Conservation (phyloP, 2,329 filamentous ascomycete genomes). For the Botrytis sinoallii region DNA sequence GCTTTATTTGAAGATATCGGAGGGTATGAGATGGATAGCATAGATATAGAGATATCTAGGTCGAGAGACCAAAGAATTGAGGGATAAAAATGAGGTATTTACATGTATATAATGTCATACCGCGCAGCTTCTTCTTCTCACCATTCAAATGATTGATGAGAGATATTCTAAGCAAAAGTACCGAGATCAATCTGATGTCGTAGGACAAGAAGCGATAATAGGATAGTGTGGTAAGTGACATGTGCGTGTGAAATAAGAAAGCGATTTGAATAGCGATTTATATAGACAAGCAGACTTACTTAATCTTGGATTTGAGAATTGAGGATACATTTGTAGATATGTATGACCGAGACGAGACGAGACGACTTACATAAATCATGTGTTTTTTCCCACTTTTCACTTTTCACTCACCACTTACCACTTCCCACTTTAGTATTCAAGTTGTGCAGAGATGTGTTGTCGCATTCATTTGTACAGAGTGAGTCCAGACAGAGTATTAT, state of each 20-base stretch:
- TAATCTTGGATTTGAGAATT: background rate
- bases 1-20: background rate
- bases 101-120: background rate
- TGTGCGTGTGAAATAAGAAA: background rate
- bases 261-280: background rate
- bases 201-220: background rate
- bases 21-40: no score
- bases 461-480: background rate
- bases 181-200: background rate
- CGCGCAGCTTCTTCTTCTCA: background rate
- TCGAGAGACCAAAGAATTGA: background rate
- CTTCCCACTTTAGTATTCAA: background rate
- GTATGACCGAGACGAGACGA: background rate
- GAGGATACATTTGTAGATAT: background rate
- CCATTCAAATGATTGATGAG: background rate
- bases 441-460: background rate
- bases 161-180: background rate
- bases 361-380: background rate
- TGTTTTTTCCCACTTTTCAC: background rate
- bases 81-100: background rate
- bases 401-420: background rate
- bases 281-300: background rate
- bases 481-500: background rate
- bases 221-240: background rate
- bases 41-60: background rate